These are phyloP conservation scores for Phytophthora cactorum DNA, from an alignment of 352 stramenopile species.

Conservation along the genomic window DNA sequence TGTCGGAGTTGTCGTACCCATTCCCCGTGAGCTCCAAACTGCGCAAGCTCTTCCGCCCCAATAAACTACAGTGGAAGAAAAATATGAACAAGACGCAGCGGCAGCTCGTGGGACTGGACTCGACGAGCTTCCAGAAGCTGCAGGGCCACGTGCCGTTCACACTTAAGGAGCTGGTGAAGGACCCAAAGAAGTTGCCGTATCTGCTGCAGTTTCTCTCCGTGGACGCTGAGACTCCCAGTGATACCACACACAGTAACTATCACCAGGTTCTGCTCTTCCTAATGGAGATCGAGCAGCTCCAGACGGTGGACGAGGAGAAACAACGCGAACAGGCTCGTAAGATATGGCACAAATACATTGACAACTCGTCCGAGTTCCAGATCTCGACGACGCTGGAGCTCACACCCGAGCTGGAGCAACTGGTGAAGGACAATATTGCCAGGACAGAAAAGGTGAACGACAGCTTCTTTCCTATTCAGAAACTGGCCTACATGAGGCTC, in stretches of 20 bases:
- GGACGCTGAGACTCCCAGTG: conserved; percentile 48
- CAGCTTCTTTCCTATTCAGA: conserved; percentile 86
- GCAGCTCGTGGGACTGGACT: conserved; percentile 56
- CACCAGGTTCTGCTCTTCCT: conserved; percentile 88
- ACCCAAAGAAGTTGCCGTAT: conserved; percentile 87
- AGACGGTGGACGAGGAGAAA: conserved; percentile 72
- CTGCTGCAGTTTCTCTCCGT: conserved; percentile 77
- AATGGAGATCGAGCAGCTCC: conserved; percentile 83
- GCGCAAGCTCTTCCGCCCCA: conserved; percentile 74
- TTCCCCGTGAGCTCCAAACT: conserved; percentile 83
- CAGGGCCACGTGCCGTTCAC: conserved; percentile 84
- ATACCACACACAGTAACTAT: conserved; percentile 59
- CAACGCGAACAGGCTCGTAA: conserved; percentile 75
- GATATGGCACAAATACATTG: conserved; percentile 90
- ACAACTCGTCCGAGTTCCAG: conserved; percentile 81
- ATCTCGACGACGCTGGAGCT: conserved; percentile 84
- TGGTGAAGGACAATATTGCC: conserved; percentile 78
- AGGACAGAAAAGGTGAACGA: conserved; percentile 55
- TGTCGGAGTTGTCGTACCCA: conserved; percentile 37
- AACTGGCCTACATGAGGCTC: conserved; percentile 85
- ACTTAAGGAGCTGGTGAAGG: conserved; percentile 86
- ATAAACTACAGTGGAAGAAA: conserved; percentile 65
- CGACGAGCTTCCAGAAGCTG: conserved; percentile 70
- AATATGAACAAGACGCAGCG: conserved; percentile 44
- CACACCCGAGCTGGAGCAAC: conserved; percentile 73